phyloP scores from a whole-genome alignment of 805 yeast genomes.

The Spathaspora gorwiae region DNA sequence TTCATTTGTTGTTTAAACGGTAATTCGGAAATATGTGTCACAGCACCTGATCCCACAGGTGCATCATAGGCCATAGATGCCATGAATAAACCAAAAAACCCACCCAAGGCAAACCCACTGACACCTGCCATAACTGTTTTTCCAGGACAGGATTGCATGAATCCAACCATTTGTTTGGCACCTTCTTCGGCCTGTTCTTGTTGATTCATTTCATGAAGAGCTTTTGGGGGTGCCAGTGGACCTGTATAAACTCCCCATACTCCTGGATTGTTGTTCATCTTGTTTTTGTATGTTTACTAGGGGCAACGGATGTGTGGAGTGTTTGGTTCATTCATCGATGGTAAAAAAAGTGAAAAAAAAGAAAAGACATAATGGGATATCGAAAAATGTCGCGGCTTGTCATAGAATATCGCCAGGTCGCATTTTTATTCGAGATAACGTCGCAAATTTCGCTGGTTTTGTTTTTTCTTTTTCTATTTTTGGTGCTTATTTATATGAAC shows the following conservation, averaged over 20 bases:
- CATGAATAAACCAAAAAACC: conserved; percentile 94
- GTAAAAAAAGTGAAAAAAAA: not conserved
- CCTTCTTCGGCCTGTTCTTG: conserved; percentile 93
- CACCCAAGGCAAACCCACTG: conserved; percentile 91
- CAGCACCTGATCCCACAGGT: conserved; percentile 56
- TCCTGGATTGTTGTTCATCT: not conserved
- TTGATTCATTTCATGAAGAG: conserved; percentile 70
- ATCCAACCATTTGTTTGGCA: conserved; percentile 74
- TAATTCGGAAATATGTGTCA: conserved; percentile 65
- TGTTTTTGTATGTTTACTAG: not conserved
- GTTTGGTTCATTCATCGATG: not conserved
- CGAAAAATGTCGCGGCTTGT: not conserved
- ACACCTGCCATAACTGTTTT: conserved; percentile 89
- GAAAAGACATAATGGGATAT: not conserved
- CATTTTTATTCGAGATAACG: no score
- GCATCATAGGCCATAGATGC: conserved; percentile 80
- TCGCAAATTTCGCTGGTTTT: no score
- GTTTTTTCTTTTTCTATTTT: no score
- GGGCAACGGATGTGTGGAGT: not conserved
- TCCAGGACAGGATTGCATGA: conserved; percentile 94
- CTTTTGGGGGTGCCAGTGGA: conserved; percentile 34
- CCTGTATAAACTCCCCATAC: conserved; percentile 34
- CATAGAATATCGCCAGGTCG: not conserved
- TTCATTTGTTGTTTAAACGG: conserved; percentile 93
- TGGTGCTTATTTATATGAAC: not conserved